Percentiles rank a stretch among this genome's conserved stretches.
phyloP scores from a whole-genome alignment of 805 yeast species.

The Monosporozyma siamensis region DNA sequence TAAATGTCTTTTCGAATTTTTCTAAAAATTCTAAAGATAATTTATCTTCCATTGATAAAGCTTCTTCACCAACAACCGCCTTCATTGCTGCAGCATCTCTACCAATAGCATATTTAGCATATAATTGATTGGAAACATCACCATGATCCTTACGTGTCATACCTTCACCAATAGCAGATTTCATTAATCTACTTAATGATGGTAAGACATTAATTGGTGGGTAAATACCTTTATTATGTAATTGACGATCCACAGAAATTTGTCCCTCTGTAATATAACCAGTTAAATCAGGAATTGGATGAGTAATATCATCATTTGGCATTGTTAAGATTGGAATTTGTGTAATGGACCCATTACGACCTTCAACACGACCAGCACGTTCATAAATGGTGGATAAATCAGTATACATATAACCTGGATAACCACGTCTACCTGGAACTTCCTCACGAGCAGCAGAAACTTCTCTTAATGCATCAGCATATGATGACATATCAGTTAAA shows the following conservation, averaged over 20 bases:
- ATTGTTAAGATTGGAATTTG: conserved; percentile 97
- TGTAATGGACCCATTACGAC: conserved; percentile 98
- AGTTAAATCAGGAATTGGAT: conserved; percentile 99
- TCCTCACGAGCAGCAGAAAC: conserved; percentile 99
- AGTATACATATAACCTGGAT: conserved; percentile 99
- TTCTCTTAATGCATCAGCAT: conserved; percentile 99
- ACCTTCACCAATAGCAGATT: conserved; percentile 99
- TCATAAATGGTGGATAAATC: conserved; percentile 98
- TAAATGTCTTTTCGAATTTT: conserved; percentile 92
- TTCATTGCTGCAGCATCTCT: conserved; percentile 99
- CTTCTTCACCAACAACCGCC: conserved; percentile 99
- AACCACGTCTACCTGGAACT: conserved; percentile 99
- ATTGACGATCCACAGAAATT: conserved; percentile 93
- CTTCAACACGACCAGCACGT: conserved; percentile 99
- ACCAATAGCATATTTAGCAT: conserved; percentile 99
- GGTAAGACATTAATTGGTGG: conserved; percentile 99
- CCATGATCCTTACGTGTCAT: conserved; percentile 99
- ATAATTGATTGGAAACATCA: conserved; percentile 97
- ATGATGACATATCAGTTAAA: conserved; percentile 98
- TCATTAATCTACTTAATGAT: conserved; percentile 95
- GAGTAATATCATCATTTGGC: conserved; percentile 99
- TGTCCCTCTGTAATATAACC: conserved; percentile 99
- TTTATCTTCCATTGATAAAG: conserved; percentile 94
- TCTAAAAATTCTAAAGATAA: conserved; percentile 94
- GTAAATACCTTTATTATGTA: conserved; percentile 91